Base-by-base conservation (phyloP, 441 rosid species). In the Metrosideros polymorpha region DNA sequence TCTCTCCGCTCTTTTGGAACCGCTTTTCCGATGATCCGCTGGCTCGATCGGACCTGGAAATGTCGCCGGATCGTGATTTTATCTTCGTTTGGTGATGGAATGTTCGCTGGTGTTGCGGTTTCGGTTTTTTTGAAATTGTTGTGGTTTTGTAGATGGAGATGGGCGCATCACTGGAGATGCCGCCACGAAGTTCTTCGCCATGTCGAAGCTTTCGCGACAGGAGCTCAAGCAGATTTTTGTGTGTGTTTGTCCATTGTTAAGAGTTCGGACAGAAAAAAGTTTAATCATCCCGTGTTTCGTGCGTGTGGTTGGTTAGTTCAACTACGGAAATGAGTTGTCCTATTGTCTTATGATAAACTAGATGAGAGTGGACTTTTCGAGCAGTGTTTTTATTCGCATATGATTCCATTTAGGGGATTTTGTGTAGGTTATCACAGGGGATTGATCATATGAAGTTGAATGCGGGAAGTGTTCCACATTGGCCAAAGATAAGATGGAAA, bases 181-280 rank as follows among this genome's bases (percentile, higher is more conserved):
- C 66, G 98, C 97, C n/a, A 93, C 94, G 0, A 90, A 91, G 90
- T 95, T 96, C 93, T 95, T 96, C 86, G 84, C 94, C 29, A 88
- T 94, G 94, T 93, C 98, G 43, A 94, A 93, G 76, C 95, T 96
- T 86, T 93, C 97, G 86, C 98, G 98, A 32, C 94, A 90, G 82
- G 92, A 95, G 91, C 99, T 96, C 87, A 96, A 96, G 90, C 98
- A 94, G 97, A 98, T 88, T 17, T 24, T 8, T 30, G 14, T n/a
- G n/a, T n/a, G n/a, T 51, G 47, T 52, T 3, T 1, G 43, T 54
- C 42, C 42, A 57, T 6, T 22, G 19, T 32, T 47, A 18, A 54
- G 30, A 9, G 5, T 4, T 85, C 42, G 25, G 7, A 7, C 8
- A 18, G 18, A 30, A 17, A 27, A n/a, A 25, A 19, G n/a, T n/a